Conservation (phyloP, 345 rosid genomes). For the Bruguiera gymnorhiza region DNA sequence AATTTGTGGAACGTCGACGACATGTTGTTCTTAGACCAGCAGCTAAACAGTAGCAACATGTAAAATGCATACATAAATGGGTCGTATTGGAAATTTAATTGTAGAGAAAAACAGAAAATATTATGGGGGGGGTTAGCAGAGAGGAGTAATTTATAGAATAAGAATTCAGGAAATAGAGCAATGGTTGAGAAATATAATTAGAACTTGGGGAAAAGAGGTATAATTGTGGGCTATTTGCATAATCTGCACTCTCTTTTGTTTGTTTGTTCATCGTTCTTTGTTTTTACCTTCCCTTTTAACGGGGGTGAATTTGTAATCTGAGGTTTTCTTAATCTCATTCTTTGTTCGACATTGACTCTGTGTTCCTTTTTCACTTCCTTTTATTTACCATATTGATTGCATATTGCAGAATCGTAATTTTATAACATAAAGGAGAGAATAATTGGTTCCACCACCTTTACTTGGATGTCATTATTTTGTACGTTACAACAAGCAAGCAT, state of each 20-base stretch:
- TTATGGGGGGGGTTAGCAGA: not conserved
- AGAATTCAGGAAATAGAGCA: not conserved
- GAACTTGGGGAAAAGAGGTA: conserved; percentile 10
- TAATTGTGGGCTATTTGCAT: conserved; percentile 30
- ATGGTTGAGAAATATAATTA: not conserved
- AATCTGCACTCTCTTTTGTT: not conserved
- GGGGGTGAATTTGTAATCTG: conserved; percentile 24
- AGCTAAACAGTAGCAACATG: conserved; percentile 44
- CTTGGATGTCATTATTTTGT: conserved; percentile 28
- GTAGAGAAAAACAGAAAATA: not conserved
- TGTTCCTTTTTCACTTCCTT: not conserved
- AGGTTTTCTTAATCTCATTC: conserved; percentile 28
- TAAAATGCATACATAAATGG: conserved; percentile 17
- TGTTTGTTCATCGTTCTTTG: not conserved
- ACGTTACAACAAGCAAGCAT: conserved; percentile 17
- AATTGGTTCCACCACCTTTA: conserved; percentile 70
- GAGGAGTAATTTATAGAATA: conserved; percentile 11
- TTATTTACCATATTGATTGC: conserved; percentile 17
- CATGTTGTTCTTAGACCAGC: conserved; percentile 61
- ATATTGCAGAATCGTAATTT: conserved; percentile 31
- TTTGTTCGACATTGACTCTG: conserved; percentile 1
- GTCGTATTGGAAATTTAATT: conserved; percentile 1
- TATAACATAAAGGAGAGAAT: conserved; percentile 41
- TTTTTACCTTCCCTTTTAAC: not conserved
- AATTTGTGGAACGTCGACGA: conserved; percentile 73